Percentiles rank a stretch among this genome's conserved stretches.
Evolutionary conservation across 495 filamentous ascomycete genomes (phyloP).

Genomic region (Hypoxylon lienhwacheense): DNA sequence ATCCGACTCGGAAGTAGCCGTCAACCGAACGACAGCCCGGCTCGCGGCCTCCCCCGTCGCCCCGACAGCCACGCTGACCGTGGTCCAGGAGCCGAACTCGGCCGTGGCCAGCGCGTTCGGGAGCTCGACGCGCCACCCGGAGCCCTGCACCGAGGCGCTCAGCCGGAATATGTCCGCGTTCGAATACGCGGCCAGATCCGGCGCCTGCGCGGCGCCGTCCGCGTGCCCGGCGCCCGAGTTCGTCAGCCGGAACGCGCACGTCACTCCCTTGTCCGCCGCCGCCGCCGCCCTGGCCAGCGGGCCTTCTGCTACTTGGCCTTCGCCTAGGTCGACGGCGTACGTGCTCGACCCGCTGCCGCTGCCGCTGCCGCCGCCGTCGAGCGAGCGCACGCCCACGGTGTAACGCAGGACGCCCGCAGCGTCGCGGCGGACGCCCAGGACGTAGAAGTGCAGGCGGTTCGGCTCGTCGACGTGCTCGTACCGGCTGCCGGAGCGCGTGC

Average conservation of each 20-base stretch:
- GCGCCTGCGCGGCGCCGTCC: constrained; percentile 32
- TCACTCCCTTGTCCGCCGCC: constrained; percentile 29
- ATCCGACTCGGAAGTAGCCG: constrained; percentile 45
- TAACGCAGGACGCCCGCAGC: constrained; percentile 41
- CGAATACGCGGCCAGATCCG: constrained; percentile 36
- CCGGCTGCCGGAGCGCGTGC: constrained; percentile 44
- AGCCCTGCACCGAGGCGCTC: constrained; percentile 34
- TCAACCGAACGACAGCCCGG: constrained; percentile 39
- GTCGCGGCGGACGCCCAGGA: constrained; percentile 42
- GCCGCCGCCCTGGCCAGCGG: constrained; percentile 17
- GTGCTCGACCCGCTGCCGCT: constrained; percentile 37
- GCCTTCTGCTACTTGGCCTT: constrained; percentile 26
- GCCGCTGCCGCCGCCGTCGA: constrained; percentile 40
- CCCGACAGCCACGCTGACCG: constrained; percentile 41
- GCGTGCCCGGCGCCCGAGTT: constrained; percentile 39
- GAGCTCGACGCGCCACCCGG: constrained; percentile 44
- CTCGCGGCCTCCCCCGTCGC: constrained; percentile 25
- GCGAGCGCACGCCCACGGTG: constrained; percentile 41
- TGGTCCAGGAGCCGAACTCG: constrained; percentile 31
- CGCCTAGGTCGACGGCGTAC: constrained; percentile 35
- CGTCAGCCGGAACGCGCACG: constrained; percentile 40
- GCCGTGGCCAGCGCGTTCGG: constrained; percentile 40
- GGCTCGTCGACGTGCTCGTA: constrained; percentile 44
- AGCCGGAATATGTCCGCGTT: constrained; percentile 39
- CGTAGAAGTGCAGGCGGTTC: constrained; percentile 46